Conservation (phyloP, 768 basidiomycete genomes). For the Russula emetica region DNA sequence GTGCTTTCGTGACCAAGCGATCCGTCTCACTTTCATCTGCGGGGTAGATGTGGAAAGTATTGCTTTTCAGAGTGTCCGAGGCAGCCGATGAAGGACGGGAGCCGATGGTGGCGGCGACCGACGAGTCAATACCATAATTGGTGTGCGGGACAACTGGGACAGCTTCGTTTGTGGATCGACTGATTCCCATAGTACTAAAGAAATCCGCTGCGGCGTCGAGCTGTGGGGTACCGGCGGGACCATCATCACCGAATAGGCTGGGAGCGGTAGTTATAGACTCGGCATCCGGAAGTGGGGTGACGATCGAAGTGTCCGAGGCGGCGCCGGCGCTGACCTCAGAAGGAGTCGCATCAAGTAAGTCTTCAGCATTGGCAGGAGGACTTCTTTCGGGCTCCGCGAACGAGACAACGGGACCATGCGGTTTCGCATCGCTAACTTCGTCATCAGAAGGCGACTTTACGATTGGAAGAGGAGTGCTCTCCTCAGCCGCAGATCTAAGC, state of each 20-base stretch:
- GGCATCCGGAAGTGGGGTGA: slow-evolving; percentile 54
- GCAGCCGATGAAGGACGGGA: slow-evolving; percentile 80
- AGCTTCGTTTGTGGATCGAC: slow-evolving; percentile 41
- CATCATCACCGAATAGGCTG: slow-evolving; percentile 82
- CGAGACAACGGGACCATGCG: slow-evolving; percentile 74
- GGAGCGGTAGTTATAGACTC: slow-evolving; percentile 85
- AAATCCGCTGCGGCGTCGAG: slow-evolving; percentile 74
- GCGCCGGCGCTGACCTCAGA: slow-evolving; percentile 69
- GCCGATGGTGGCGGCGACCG: slow-evolving; percentile 93
- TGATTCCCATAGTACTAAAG: slow-evolving; percentile 72
- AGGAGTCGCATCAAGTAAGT: slow-evolving; percentile 55
- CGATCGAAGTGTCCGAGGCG: slow-evolving; percentile 57
- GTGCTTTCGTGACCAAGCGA: slow-evolving; percentile 81
- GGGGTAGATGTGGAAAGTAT: slow-evolving; percentile 89
- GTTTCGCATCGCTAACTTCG: slow-evolving; percentile 41
- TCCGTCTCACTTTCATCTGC: slow-evolving; percentile 83
- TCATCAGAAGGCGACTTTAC: slow-evolving; percentile 31
- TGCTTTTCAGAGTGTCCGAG: slow-evolving; percentile 67
- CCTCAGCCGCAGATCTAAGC: slow-evolving; percentile 48
- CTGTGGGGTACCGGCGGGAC: slow-evolving; percentile 56
- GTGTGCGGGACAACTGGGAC: slow-evolving; percentile 68
- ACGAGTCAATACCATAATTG: slow-evolving; percentile 78
- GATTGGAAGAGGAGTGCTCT: slow-evolving; percentile 29
- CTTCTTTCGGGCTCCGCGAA: slow-evolving; percentile 72
- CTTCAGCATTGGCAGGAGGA: slow-evolving; percentile 40